phyloP scores from a whole-genome alignment of 2,329 filamentous ascomycete genomes.

The Xylaria sp. region DNA sequence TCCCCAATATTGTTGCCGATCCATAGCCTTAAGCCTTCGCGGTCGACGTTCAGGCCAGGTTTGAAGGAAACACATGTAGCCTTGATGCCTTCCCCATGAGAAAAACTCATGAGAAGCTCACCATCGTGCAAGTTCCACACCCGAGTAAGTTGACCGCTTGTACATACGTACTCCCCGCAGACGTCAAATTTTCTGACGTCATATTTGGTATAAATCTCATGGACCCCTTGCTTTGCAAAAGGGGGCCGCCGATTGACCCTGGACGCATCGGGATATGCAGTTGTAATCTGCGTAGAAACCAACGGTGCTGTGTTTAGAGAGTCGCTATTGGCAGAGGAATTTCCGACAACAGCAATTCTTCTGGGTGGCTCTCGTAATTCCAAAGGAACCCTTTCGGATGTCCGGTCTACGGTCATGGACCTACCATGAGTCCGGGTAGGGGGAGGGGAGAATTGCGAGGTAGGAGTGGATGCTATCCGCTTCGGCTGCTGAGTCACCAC shows the following conservation, averaged over 20 bases:
- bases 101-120: slow-evolving; percentile 80
- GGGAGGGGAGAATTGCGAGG: slow-evolving; percentile 54
- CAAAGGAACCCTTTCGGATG: slow-evolving; percentile 51
- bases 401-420: slow-evolving; percentile 61
- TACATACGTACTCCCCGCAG: slow-evolving; percentile 87
- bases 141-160: slow-evolving; percentile 84
- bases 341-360: slow-evolving; percentile 38
- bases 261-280: slow-evolving; percentile 84
- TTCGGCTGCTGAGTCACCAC: slow-evolving; percentile 47
- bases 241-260: slow-evolving; percentile 87
- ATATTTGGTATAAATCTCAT: slow-evolving; percentile 84
- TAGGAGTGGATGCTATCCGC: slow-evolving; percentile 59
- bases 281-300: slow-evolving; percentile 59
- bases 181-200: slow-evolving; percentile 88
- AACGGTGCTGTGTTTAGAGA: slow-evolving; percentile 41
- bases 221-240: slow-evolving; percentile 74
- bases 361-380: slow-evolving; percentile 52
- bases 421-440: slow-evolving; percentile 57
- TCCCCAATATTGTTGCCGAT: slow-evolving; percentile 90
- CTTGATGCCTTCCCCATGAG: slow-evolving; percentile 86
- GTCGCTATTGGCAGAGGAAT: slow-evolving; percentile 33
- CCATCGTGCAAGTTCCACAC: slow-evolving; percentile 89
- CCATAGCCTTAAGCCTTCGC: slow-evolving; percentile 87
- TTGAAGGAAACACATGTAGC: slow-evolving; percentile 87
- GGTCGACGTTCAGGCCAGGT: slow-evolving; percentile 77